These are phyloP conservation scores for Microdochium trichocladiopsis DNA, from an alignment of 2,329 filamentous ascomycete species.

Conservation along the genomic window DNA sequence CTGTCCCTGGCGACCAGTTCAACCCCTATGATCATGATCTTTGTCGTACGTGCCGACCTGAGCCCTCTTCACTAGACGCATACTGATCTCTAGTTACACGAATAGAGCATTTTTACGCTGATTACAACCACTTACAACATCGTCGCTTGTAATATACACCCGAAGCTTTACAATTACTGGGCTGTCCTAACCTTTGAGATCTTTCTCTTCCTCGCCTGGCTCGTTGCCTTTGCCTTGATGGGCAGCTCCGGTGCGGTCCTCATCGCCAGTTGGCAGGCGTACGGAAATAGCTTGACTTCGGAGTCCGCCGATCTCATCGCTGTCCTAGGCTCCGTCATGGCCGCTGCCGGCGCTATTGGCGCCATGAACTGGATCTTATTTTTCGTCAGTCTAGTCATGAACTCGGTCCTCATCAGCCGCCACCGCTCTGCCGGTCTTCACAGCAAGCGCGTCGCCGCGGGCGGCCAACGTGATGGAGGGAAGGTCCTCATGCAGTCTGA, in stretches of 20 bases:
- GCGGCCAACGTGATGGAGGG: neutral
- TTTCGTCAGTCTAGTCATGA: neutral
- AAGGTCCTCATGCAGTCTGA: neutral
- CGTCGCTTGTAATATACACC: slow-evolving; percentile 29
- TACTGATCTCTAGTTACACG: neutral
- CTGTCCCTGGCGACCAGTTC: neutral
- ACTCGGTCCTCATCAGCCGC: neutral
- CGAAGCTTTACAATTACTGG: slow-evolving; percentile 44
- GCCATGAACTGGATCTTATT: neutral
- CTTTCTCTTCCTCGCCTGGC: slow-evolving; percentile 45
- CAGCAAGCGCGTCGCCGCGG: neutral
- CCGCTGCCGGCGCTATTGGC: neutral
- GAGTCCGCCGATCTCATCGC: neutral
- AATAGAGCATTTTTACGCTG: slow-evolving; percentile 33
- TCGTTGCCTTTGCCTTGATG: slow-evolving; percentile 34
- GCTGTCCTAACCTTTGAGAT: slow-evolving; percentile 43
- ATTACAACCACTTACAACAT: slow-evolving; percentile 38
- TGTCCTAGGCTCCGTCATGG: neutral
- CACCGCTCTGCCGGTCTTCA: neutral
- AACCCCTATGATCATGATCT: neutral
- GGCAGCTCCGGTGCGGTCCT: slow-evolving; percentile 18
- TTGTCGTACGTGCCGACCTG: neutral
- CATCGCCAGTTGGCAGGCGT: slow-evolving; percentile 1
- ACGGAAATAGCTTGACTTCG: neutral
- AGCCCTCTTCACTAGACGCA: neutral